These are phyloP conservation scores for Raddia guianensis DNA, from an alignment of 176 grass and related monocot genomes.

Conservation along the genomic window DNA sequence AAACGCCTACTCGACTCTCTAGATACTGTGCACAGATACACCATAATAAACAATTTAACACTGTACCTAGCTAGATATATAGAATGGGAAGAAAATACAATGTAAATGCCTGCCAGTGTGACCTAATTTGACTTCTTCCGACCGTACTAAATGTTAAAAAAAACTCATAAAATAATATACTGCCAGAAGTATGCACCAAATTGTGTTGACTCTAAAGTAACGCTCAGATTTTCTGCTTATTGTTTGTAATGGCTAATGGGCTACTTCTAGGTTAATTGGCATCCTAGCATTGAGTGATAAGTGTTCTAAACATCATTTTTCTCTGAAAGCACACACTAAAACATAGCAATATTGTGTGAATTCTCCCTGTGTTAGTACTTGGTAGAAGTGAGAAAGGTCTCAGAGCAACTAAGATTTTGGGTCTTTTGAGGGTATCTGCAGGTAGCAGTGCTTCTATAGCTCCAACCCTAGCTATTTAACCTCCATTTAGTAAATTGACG, in stretches of 20 bases:
- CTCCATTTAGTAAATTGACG: constrained; percentile 17
- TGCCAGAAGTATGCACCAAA: background rate
- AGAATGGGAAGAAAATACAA: background rate
- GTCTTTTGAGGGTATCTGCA: background rate
- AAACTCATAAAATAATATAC: background rate
- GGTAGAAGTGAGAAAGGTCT: background rate
- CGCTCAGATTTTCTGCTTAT: background rate
- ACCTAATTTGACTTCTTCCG: constrained; percentile 17
- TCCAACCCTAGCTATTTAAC: constrained; percentile 15
- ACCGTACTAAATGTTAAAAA: background rate
- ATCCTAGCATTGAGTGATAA: background rate
- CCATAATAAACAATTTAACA: background rate
- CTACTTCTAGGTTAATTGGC: background rate
- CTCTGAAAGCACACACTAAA: no score
- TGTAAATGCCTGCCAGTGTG: background rate
- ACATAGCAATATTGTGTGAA: no score
- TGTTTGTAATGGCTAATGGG: background rate
- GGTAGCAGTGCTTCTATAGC: background rate
- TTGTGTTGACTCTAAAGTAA: background rate
- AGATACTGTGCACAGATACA: background rate
- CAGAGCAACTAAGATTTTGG: background rate
- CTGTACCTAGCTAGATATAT: background rate
- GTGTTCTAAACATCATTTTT: background rate
- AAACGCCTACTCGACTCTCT: background rate
- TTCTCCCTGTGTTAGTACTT: background rate